Base-by-base conservation (phyloP, 768 basidiomycete species). In the Harrya chromipes region DNA sequence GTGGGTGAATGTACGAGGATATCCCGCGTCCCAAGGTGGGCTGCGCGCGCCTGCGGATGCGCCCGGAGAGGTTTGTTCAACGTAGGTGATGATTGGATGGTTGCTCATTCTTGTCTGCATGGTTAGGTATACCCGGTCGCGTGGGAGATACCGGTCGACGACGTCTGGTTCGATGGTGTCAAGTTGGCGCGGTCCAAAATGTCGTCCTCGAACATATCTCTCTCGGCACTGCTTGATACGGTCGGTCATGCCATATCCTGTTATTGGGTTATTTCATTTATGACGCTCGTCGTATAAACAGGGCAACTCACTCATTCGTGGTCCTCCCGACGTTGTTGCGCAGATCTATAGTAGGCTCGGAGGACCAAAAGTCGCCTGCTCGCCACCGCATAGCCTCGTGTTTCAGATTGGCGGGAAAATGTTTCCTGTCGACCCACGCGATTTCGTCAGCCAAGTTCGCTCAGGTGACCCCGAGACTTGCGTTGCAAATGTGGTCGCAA, bases 281-380 rank as follows among this genome's bases (percentile, higher is more conserved):
- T 19, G 11, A 26, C 24, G 13, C 17, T 16, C 43, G 6, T 40
- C 24, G 33, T 31, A 35, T 29, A 21, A 42, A 33, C 49, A 88
- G 85, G 88, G 89, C 0, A 89, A 83, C 68, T 88, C 87, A 9
- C 76, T 87, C 37, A 74, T 91, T 46, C 85, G 88, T 20, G 88
- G 87, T 9, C 88, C 87, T 0, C 63, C 74, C 5, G 88, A 90
- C 52, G 74, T 88, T 9, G 69, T 90, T 12, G 50, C 68, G 0
- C 54, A 65, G n/a, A 83, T 89, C 45, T 45, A 56, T 6, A 61
- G 53, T n/a, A 46, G 43, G 29, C 64, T 84, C 1, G 78, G 76
- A 10, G 63, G 60, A 16, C 70, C 73, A 14, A 70, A 72, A 1
- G 85, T 86, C 58, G 66, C 77, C 12, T 90, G 88, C 65, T 62